phyloP scores from a whole-genome alignment of 805 yeast genomes.

The Yamadazyma kitorensis region DNA sequence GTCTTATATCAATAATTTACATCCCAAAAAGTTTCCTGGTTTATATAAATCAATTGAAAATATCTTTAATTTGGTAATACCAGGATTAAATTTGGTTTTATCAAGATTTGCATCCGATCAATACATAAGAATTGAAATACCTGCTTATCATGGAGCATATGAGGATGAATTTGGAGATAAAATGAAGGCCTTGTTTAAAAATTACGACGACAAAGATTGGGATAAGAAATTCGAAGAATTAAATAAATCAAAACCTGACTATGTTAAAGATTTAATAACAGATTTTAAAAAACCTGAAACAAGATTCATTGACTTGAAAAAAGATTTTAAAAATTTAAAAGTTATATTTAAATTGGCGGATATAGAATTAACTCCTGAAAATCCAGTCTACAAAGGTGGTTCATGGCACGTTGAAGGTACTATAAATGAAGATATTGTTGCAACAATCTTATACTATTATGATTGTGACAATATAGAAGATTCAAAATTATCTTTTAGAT shows the following conservation, averaged over 20 bases:
- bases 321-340: conserved; percentile 20
- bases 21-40: conserved; percentile 22
- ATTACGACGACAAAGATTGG: background rate
- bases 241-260: conserved; percentile 1
- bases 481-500: conserved; percentile 28
- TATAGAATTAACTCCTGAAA: conserved; percentile 39
- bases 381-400: conserved; percentile 35
- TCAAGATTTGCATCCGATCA: conserved; percentile 19
- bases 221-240: background rate
- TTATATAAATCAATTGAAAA: conserved; percentile 28
- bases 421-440: conserved; percentile 38
- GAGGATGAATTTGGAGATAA: conserved; percentile 11
- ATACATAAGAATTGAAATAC: conserved; percentile 14
- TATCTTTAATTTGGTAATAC: conserved; percentile 25
- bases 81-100: conserved; percentile 28
- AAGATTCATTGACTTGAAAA: too few species aligned
- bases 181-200: background rate
- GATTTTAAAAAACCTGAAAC: too few species aligned
- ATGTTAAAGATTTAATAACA: conserved; percentile 6
- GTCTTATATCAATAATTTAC: conserved; percentile 41
- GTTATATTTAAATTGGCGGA: conserved; percentile 39
- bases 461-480: conserved; percentile 38
- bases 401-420: conserved; percentile 44
- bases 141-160: conserved; percentile 14
- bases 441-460: conserved; percentile 38